A percentile compares a stretch with the other conserved stretches of the same genome.
Conservation (phyloP, 2,329 filamentous ascomycete species). For the Phymatotrichopsis omnivora region DNA sequence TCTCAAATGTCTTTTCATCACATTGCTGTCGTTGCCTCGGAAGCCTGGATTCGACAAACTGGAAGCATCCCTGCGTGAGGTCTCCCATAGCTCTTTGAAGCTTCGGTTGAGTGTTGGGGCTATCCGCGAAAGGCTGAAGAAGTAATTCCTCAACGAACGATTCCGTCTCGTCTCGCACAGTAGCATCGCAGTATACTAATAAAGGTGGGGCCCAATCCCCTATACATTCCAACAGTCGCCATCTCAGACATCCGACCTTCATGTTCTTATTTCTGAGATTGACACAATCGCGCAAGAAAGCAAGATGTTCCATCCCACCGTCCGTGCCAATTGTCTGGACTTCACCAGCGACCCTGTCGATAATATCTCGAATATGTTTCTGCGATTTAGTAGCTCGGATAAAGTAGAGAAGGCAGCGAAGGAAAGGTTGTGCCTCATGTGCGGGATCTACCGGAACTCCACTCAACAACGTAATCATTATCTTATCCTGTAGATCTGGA, state of each 20-base stretch:
- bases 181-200: slow-evolving; percentile 42
- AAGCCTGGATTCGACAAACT: slow-evolving; percentile 20
- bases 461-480: slow-evolving; percentile 24
- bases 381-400: slow-evolving; percentile 36
- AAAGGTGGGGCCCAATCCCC: slow-evolving; percentile 44
- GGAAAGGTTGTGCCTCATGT: slow-evolving; percentile 38
- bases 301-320: slow-evolving; percentile 42
- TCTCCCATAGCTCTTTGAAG: slow-evolving; percentile 19
- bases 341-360: slow-evolving; percentile 36
- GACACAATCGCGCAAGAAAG: slow-evolving; percentile 40
- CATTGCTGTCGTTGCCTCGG: slow-evolving; percentile 22
- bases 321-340: slow-evolving; percentile 42
- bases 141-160: slow-evolving; percentile 38
- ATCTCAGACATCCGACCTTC: slow-evolving; percentile 15
- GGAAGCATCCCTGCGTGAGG: slow-evolving; percentile 22
- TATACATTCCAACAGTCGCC: slow-evolving; percentile 36
- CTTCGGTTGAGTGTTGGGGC: too few relatives aligned
- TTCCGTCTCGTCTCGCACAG: slow-evolving; percentile 40
- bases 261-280: slow-evolving; percentile 33
- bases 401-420: slow-evolving; percentile 36
- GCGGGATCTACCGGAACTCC: slow-evolving; percentile 31
- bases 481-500: slow-evolving; percentile 20
- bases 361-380: slow-evolving; percentile 31
- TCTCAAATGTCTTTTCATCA: slow-evolving; percentile 26
- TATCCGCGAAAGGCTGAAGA: slow-evolving; percentile 30